Evolutionary conservation across 352 stramenopile genomes (phyloP).

Genomic region (Phytophthora fragariae): DNA sequence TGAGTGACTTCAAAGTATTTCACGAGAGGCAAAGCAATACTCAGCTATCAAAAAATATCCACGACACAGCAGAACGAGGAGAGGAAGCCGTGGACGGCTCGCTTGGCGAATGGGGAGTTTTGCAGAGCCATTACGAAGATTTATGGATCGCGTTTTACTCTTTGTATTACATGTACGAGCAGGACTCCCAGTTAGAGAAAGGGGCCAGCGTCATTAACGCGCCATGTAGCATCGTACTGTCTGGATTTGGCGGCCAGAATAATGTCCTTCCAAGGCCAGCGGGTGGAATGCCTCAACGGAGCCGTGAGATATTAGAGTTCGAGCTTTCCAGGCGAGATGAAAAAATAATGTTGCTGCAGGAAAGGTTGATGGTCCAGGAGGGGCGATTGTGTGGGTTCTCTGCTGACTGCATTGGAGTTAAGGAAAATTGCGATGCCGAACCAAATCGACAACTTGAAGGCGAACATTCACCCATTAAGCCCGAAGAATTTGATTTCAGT

Average conservation of each 20-base stretch:
- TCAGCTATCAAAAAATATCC: background rate
- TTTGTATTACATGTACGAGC: constrained; percentile 15
- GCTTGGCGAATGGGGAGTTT: constrained; percentile 13
- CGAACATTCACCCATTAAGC: constrained; percentile 2
- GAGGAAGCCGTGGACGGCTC: background rate
- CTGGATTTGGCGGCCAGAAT: constrained; percentile 12
- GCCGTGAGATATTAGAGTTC: constrained; percentile 14
- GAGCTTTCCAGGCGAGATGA: constrained; percentile 37
- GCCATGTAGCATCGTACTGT: background rate
- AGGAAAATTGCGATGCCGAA: background rate
- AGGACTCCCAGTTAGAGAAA: background rate
- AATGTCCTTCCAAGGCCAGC: background rate
- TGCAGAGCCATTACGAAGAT: constrained; percentile 34
- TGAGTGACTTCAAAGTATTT: constrained; percentile 25
- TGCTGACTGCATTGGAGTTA: background rate
- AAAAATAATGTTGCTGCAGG: constrained; percentile 34
- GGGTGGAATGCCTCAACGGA: background rate
- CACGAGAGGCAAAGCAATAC: background rate
- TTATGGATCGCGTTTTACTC: constrained; percentile 39
- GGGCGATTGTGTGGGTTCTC: constrained; percentile 1
- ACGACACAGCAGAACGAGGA: background rate
- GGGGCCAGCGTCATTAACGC: background rate
- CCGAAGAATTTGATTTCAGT: background rate
- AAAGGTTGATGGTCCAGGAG: constrained; percentile 22
- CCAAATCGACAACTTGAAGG: constrained; percentile 1